Evolutionary conservation across 1,139 yeast species (phyloP).

Genomic region (Debaryomyces sp.): DNA sequence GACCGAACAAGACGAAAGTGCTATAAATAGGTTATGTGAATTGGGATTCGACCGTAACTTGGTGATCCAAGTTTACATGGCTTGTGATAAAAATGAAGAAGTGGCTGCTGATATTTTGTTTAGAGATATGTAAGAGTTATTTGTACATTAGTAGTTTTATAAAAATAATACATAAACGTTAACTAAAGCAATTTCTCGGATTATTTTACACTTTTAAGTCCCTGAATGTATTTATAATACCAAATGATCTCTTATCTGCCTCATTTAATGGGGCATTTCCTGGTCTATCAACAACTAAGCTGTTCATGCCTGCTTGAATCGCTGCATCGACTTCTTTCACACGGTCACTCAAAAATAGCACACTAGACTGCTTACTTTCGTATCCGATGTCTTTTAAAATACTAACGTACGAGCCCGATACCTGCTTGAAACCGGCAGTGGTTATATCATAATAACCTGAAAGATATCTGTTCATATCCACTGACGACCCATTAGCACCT

Average conservation of each 20-base stretch:
- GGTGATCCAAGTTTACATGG: conserved; percentile 93
- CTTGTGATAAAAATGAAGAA: conserved; percentile 97
- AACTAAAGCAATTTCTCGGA: not conserved
- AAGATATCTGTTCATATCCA: conserved; percentile 57
- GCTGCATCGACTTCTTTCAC: conserved; percentile 76
- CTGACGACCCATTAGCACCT: conserved; percentile 21
- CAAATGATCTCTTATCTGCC: conserved; percentile 26
- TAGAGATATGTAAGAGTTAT: conserved; percentile 43
- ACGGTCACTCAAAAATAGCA: conserved; percentile 78
- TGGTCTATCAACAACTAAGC: conserved; percentile 66
- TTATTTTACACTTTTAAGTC: conserved; percentile 13
- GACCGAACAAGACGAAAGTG: conserved; percentile 83
- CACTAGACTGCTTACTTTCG: conserved; percentile 26
- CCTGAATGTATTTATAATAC: conserved; percentile 22
- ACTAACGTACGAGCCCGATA: conserved; percentile 54
- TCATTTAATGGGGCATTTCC: conserved; percentile 65
- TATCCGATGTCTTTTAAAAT: conserved; percentile 55
- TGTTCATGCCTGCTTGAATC: conserved; percentile 58
- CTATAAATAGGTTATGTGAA: conserved; percentile 85
- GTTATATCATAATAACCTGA: conserved; percentile 82
- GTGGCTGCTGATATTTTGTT: conserved; percentile 90
- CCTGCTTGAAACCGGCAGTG: conserved; percentile 77
- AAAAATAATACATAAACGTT: not conserved
- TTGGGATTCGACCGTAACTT: conserved; percentile 88
- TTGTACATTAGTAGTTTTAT: conserved; percentile 16